phyloP scores from a whole-genome alignment of 345 rosid species.

The Erucastrum elatum region DNA sequence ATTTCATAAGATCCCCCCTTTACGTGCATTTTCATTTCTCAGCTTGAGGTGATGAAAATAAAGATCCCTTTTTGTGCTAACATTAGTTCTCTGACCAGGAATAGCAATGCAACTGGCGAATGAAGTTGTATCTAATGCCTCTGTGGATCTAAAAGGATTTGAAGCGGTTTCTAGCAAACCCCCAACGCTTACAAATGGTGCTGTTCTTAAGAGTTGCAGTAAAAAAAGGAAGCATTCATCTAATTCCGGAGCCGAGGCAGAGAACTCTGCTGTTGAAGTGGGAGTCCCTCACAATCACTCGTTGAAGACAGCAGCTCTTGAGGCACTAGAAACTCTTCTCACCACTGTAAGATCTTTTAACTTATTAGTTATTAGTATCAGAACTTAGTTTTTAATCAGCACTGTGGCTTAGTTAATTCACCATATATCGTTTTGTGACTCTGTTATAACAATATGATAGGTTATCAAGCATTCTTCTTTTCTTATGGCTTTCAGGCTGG shows the following conservation, averaged over 20 bases:
- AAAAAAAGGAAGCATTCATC: conserved; percentile 68
- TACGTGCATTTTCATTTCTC: not conserved
- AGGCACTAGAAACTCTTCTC: conserved; percentile 72
- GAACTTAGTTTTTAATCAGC: too few relatives aligned
- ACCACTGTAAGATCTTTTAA: conserved; percentile 56
- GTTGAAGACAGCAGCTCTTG: conserved; percentile 74
- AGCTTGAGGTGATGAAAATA: conserved; percentile 14
- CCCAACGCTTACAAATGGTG: conserved; percentile 33
- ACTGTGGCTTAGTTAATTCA: too few relatives aligned
- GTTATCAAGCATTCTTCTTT: not conserved
- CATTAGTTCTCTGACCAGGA: conserved; percentile 50
- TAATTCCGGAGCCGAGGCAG: conserved; percentile 42
- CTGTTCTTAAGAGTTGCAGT: conserved; percentile 36
- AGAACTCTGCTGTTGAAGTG: conserved; percentile 42
- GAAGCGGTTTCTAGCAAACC: conserved; percentile 35
- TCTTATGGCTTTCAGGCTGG: conserved; percentile 56
- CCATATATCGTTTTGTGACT: too few relatives aligned
- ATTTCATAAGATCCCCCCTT: conserved; percentile 4
- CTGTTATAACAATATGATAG: too few relatives aligned
- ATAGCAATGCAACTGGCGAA: conserved; percentile 66
- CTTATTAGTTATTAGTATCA: too few relatives aligned
- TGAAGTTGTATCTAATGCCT: conserved; percentile 55
- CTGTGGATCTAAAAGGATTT: conserved; percentile 53
- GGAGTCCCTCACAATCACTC: conserved; percentile 39
- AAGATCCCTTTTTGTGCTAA: conserved; percentile 13